These are phyloP conservation scores for Albatrellus sp. DNA, from an alignment of 1,284 basidiomycete genomes.

Conservation along the genomic window DNA sequence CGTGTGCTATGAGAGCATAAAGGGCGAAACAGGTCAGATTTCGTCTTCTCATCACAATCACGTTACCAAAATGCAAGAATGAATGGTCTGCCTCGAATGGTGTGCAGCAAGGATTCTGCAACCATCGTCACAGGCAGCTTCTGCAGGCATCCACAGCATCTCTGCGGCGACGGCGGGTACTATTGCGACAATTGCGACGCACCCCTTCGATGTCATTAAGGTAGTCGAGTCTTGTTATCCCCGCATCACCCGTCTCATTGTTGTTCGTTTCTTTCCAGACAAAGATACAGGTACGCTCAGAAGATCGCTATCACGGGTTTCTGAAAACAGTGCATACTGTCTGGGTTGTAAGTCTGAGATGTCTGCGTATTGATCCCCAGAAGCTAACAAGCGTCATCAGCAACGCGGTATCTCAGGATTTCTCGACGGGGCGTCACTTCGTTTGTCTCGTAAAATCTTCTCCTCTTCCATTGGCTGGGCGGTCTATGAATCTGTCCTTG, in stretches of 20 bases:
- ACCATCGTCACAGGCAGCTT: conserved; percentile 26
- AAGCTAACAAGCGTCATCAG: conserved; percentile 22
- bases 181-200: conserved; percentile 72
- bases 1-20: conserved; percentile 81
- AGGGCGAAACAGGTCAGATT: conserved; percentile 50
- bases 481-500: conserved; percentile 77
- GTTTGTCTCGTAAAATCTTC: conserved; percentile 80
- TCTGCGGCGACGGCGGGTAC: conserved; percentile 69
- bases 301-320: conserved; percentile 61
- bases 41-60: conserved; percentile 5
- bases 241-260: neutral
- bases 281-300: conserved; percentile 76
- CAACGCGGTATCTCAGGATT: conserved; percentile 70
- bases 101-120: conserved; percentile 20
- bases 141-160: conserved; percentile 39
- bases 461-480: conserved; percentile 89
- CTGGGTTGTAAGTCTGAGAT: conserved; percentile 40
- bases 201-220: conserved; percentile 88
- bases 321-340: conserved; percentile 51
- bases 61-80: conserved; percentile 11
- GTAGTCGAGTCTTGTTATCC: conserved; percentile 23
- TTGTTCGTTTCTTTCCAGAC: conserved; percentile 36
- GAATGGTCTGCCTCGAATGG: conserved; percentile 8
- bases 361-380: too few species aligned
- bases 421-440: conserved; percentile 76